A percentile compares a stretch with the other conserved stretches of the same genome.
These are phyloP conservation scores for Dendrobium huoshanense DNA, from an alignment of 106 monocot species.

Conservation along the genomic window DNA sequence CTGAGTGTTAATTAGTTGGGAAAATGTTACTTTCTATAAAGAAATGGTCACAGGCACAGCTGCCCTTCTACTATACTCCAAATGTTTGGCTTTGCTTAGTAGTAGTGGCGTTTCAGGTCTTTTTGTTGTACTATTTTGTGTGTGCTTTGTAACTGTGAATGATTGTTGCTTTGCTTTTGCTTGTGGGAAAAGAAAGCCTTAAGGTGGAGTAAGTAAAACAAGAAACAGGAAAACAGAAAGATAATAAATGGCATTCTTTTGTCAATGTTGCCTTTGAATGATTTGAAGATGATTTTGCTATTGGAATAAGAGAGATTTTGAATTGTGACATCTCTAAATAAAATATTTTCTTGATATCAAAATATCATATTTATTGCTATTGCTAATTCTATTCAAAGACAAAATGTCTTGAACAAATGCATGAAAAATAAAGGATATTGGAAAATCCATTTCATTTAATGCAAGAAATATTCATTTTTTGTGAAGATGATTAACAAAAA, in stretches of 20 bases:
- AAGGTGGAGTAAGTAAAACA: neutral
- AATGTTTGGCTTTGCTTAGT: constrained; percentile 1
- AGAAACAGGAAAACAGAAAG: neutral
- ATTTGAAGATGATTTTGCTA: too few species aligned
- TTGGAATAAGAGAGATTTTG: too few species aligned
- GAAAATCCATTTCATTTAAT: too few species aligned
- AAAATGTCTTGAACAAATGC: too few species aligned
- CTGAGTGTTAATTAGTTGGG: constrained; percentile 50
- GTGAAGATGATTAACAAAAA: too few species aligned
- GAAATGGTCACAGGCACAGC: constrained; percentile 2
- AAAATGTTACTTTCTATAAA: neutral
- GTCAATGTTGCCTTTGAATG: too few species aligned
- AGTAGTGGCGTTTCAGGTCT: constrained; percentile 36
- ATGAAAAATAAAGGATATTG: too few species aligned
- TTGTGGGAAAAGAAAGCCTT: neutral
- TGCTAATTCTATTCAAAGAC: too few species aligned
- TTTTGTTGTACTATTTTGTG: neutral
- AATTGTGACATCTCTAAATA: too few species aligned
- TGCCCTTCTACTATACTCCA: constrained; percentile 28
- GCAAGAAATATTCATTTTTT: too few species aligned
- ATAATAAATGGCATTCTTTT: neutral
- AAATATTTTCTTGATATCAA: too few species aligned
- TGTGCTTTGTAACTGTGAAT: neutral
- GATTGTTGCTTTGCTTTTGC: neutral
- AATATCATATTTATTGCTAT: too few species aligned